These are phyloP conservation scores for Cyberlindnera nakhonratchasimensis DNA, from an alignment of 805 yeast species.

Conservation along the genomic window DNA sequence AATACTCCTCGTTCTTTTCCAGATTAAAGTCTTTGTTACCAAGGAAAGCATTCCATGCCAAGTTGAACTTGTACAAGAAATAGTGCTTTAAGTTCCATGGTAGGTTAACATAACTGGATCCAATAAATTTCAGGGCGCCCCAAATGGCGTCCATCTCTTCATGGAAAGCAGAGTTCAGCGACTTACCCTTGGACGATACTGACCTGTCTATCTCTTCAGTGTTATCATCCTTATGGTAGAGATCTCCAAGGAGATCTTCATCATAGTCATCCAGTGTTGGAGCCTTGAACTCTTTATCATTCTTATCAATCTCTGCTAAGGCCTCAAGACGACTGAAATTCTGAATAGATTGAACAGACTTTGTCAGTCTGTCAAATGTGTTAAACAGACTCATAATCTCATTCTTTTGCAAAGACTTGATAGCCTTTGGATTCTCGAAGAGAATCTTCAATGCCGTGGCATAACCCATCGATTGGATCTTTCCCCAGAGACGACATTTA, in stretches of 20 bases:
- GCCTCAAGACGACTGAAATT: constrained; percentile 59
- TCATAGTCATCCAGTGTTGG: constrained; percentile 11
- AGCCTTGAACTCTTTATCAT: constrained; percentile 1
- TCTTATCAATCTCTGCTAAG: constrained; percentile 12
- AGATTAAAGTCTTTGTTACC: constrained; percentile 44
- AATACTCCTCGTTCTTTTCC: constrained; percentile 20
- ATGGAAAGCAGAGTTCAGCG: constrained; percentile 41
- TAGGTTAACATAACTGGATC: constrained; percentile 61
- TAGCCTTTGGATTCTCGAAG: constrained; percentile 60
- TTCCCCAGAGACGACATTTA: constrained; percentile 97
- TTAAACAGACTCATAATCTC: constrained; percentile 89
- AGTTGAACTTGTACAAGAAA: constrained; percentile 44
- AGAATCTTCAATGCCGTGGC: constrained; percentile 92
- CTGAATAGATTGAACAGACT: constrained; percentile 71
- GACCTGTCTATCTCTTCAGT: background rate
- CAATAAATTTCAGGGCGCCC: constrained; percentile 62
- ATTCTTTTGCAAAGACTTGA: constrained; percentile 60
- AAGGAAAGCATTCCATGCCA: constrained; percentile 71
- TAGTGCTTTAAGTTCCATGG: constrained; percentile 60
- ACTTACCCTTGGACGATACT: constrained; percentile 2
- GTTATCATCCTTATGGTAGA: background rate
- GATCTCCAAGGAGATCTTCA: constrained; percentile 2
- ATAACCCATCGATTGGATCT: constrained; percentile 94
- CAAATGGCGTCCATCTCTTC: constrained; percentile 49
- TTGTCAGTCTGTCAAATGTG: constrained; percentile 88